A percentile compares a stretch with the other conserved stretches of the same genome.
These are phyloP conservation scores for Russula olivacea DNA, from an alignment of 768 basidiomycete species.

Conservation along the genomic window DNA sequence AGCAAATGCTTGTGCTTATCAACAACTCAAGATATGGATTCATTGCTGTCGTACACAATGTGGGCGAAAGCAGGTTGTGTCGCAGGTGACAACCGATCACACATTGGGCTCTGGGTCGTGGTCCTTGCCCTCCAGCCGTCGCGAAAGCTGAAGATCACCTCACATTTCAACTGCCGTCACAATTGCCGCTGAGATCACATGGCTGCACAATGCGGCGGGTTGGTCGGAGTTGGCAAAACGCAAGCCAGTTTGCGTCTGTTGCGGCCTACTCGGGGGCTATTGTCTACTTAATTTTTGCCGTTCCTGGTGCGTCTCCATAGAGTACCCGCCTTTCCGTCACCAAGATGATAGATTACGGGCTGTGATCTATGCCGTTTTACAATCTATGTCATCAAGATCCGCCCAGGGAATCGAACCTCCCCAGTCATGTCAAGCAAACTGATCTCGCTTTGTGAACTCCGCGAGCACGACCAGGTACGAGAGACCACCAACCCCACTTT, in stretches of 20 bases:
- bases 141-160: slow-evolving; percentile 20
- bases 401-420: background rate
- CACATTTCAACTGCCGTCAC: background rate
- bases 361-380: background rate
- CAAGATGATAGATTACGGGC: background rate
- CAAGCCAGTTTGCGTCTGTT: background rate
- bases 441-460: slow-evolving; percentile 11
- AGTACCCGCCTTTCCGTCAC: background rate
- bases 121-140: background rate
- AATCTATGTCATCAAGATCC: slow-evolving; percentile 14
- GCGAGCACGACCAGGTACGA: slow-evolving; percentile 17
- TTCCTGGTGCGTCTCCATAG: slow-evolving; percentile 12
- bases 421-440: background rate
- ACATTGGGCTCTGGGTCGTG: background rate
- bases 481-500: slow-evolving; percentile 17
- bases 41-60: background rate
- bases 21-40: too few relatives aligned
- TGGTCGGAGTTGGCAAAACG: background rate
- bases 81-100: background rate
- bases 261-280: background rate
- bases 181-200: background rate
- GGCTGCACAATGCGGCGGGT: background rate
- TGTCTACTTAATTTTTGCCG: background rate
- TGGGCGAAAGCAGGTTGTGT: background rate
- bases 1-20: too few relatives aligned